phyloP scores from a whole-genome alignment of 768 basidiomycete species.

The Neoboletus subvelutipes region DNA sequence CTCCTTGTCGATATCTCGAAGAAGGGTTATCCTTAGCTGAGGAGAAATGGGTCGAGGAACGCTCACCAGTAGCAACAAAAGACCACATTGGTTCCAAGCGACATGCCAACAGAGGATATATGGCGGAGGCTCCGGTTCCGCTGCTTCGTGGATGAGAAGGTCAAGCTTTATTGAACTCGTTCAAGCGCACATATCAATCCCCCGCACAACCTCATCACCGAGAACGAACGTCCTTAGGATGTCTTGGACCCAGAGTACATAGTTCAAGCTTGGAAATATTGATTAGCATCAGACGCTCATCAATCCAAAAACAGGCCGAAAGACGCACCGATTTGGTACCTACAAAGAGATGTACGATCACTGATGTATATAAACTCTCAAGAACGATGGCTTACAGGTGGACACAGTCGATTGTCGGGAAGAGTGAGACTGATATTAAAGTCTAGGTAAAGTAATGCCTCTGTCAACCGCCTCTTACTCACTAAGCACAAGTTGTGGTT shows the following conservation, averaged over 20 bases:
- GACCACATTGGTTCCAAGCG: constrained; percentile 50
- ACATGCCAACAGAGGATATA: constrained; percentile 81
- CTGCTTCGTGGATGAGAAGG: constrained; percentile 36
- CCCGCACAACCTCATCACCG: constrained; percentile 36
- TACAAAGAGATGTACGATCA: constrained; percentile 24
- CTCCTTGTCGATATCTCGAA: constrained; percentile 64
- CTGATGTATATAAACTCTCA: background rate
- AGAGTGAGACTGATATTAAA: constrained; percentile 63
- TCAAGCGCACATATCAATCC: constrained; percentile 68
- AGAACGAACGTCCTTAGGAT: constrained; percentile 42
- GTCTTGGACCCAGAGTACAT: constrained; percentile 83
- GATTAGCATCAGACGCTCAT: background rate
- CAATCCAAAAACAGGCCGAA: background rate
- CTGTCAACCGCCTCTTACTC: constrained; percentile 64
- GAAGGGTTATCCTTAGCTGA: background rate
- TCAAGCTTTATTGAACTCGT: background rate
- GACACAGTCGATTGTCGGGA: constrained; percentile 76
- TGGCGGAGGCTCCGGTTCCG: constrained; percentile 88
- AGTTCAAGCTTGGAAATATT: constrained; percentile 63
- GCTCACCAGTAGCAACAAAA: constrained; percentile 68
- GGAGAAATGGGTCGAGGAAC: background rate
- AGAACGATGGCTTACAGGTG: constrained; percentile 60
- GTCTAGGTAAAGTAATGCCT: constrained; percentile 73
- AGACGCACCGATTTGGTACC: constrained; percentile 70
- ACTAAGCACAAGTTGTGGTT: constrained; percentile 3